A percentile compares a stretch with the other conserved stretches of the same genome.
phyloP scores from a whole-genome alignment of 164 flowering plant species.

The Umbilicus rupestris region DNA sequence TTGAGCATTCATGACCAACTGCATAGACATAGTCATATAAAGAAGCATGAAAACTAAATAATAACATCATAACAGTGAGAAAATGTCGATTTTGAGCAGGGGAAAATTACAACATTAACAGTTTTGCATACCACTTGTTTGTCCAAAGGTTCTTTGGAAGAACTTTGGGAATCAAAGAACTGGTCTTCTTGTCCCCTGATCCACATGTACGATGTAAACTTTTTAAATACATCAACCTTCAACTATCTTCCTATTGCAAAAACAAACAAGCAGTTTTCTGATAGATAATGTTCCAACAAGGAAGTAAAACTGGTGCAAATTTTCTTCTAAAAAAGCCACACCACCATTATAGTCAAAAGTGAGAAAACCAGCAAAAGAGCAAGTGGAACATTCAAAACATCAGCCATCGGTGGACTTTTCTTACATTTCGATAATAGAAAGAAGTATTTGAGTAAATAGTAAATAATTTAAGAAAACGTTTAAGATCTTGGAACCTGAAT shows the following conservation, averaged over 20 bases:
- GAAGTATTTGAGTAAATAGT: background rate
- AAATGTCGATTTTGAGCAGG: conserved; percentile 6
- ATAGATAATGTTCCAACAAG: background rate
- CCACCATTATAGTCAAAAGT: background rate
- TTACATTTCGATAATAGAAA: background rate
- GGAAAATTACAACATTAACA: background rate
- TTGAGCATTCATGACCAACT: conserved; percentile 23
- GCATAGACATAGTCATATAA: conserved; percentile 22
- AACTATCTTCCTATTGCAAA: background rate
- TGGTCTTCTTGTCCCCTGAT: conserved; percentile 1
- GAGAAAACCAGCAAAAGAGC: background rate
- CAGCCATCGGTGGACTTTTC: background rate
- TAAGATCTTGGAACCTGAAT: conserved; percentile 34
- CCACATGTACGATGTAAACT: background rate
- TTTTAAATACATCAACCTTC: background rate
- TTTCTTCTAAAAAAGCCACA: background rate
- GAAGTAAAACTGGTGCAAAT: too few species aligned
- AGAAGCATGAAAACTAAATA: background rate
- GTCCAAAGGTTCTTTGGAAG: background rate
- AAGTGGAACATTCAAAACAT: background rate
- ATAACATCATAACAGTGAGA: too few species aligned
- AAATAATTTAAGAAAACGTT: background rate
- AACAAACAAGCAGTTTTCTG: background rate
- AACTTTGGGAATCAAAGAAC: background rate
- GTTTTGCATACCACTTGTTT: background rate